Base-by-base conservation (phyloP, 2,329 filamentous ascomycete genomes). In the Aureobasidium sp. region DNA sequence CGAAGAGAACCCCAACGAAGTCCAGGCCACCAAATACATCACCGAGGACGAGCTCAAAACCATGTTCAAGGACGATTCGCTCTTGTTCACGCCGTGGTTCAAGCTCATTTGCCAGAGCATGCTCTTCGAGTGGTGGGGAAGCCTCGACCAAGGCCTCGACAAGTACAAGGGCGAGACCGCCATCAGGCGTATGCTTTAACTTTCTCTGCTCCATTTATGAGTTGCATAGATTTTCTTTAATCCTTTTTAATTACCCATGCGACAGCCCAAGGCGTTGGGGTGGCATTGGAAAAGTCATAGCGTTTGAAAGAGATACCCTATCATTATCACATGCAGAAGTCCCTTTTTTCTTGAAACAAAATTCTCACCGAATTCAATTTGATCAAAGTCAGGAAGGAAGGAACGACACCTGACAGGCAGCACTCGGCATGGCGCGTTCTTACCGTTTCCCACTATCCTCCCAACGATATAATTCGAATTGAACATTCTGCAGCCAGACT, bases 31-130 rank as follows among this genome's bases (percentile, higher is more conserved):
- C 27, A 82, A 86, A 74, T 99, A 95, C 70, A 92, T 97, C 64
- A 86, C 86, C 27, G 82, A 89, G 44, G 87, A 91, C 29, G 86
- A 91, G 69, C 81, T 99, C 67, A 94, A 91, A 81, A 73, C 82
- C 68, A 90, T 93, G 82, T 97, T 99, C 75, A 79, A 86, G 70
- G 88, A 97, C 71, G 85, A 88, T 3, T 81, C 77, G 59, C 81
- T 96, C 68, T 89, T 87, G 70, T 97, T 97, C 76, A 99, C 94
- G 0, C 94, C 94, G 1, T 99, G 94, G 94, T 99, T 99, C 81
- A 96, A 96, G 82, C 86, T 99, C 68, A 97, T 99, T 72, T 99
- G 94, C 82, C 83, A 97, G 75, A 91, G 90, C 53, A 92, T 97
- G 90, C 84, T 99, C 45, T 99, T 96, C 70, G 88, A 97, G 75